A percentile compares a stretch with the other conserved stretches of the same genome.
Conservation (phyloP, 257 asterid genomes). For the Datura wrightii region DNA sequence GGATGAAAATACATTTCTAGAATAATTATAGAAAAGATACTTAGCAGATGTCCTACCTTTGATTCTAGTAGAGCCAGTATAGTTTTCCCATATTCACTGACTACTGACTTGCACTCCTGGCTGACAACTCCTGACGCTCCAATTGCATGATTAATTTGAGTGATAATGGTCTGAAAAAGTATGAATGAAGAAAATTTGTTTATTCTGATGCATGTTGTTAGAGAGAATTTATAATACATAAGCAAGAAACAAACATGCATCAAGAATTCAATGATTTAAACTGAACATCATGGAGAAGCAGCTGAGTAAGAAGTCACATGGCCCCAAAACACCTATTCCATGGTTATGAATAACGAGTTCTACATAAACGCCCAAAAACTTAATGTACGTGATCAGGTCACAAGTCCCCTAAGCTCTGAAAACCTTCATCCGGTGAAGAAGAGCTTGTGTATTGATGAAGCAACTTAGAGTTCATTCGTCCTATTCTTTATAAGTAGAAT, state of each 20-base stretch:
- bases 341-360: conserved; percentile 3
- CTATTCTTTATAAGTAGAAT: neutral
- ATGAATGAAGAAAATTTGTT: conserved; percentile 11
- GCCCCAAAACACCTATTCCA: conserved; percentile 3
- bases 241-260: conserved; percentile 11
- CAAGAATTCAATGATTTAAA: neutral
- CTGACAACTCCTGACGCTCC: conserved; percentile 91
- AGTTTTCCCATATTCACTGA: conserved; percentile 66
- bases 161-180: conserved; percentile 61
- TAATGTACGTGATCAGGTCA: neutral
- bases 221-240: neutral
- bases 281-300: conserved; percentile 18
- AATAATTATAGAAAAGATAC: neutral
- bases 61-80: conserved; percentile 66
- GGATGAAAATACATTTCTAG: neutral
- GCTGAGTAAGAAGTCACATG: neutral
- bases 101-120: conserved; percentile 84
- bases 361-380: conserved; percentile 15
- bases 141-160: conserved; percentile 84
- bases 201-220: neutral
- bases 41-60: conserved; percentile 50
- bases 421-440: neutral
- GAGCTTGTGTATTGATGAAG: neutral
- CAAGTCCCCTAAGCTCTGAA: neutral
- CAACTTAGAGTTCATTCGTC: neutral